These are phyloP conservation scores for Magnusiomyces ingens DNA, from an alignment of 1,139 yeast species.

Conservation along the genomic window DNA sequence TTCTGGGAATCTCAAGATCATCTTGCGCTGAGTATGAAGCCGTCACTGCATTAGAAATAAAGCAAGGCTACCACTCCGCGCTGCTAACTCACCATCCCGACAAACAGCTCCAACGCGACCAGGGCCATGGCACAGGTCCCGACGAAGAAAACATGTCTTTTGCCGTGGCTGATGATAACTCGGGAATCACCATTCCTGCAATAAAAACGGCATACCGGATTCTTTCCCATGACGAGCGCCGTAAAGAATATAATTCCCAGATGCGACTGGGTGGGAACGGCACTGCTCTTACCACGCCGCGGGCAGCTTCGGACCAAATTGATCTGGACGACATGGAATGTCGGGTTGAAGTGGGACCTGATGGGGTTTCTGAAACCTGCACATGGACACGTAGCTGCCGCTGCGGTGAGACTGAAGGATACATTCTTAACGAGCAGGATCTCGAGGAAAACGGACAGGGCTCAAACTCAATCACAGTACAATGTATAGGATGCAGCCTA, in stretches of 20 bases:
- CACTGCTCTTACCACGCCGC: conserved; percentile 21
- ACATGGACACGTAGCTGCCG: conserved; percentile 55
- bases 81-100: conserved; percentile 74
- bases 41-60: conserved; percentile 42
- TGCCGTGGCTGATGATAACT: neutral
- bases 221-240: conserved; percentile 37
- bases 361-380: conserved; percentile 29
- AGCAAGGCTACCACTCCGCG: conserved; percentile 52
- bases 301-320: conserved; percentile 38
- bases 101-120: conserved; percentile 36
- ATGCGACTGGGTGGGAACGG: conserved; percentile 40
- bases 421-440: conserved; percentile 53
- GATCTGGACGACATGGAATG: conserved; percentile 49
- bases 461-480: conserved; percentile 63
- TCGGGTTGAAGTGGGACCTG: conserved; percentile 14
- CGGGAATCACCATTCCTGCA: conserved; percentile 17
- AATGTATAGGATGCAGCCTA: conserved; percentile 73
- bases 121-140: conserved; percentile 6
- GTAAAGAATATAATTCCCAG: conserved; percentile 45
- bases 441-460: conserved; percentile 43
- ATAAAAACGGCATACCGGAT: conserved; percentile 57
- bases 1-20: conserved; percentile 40
- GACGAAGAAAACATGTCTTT: conserved; percentile 27
- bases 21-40: conserved; percentile 20
- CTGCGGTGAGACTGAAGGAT: conserved; percentile 53